Conservation (phyloP, 2,329 filamentous ascomycete genomes). For the Fusarium odoratissimum region DNA sequence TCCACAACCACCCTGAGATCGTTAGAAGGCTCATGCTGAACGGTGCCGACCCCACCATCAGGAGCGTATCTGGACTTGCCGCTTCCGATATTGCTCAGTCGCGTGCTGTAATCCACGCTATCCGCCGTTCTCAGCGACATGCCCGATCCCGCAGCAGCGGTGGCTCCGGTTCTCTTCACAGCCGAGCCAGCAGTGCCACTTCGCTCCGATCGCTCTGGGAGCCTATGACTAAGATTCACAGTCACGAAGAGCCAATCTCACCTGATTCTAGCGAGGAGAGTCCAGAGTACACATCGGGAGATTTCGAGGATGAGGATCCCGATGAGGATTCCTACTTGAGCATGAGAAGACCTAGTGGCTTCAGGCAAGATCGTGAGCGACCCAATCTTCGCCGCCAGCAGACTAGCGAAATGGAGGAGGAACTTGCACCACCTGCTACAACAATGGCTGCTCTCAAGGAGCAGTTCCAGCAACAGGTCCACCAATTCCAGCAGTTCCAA, state of each 20-base stretch:
- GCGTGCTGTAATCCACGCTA: constrained; percentile 70
- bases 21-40: constrained; percentile 78
- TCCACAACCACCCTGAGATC: constrained; percentile 81
- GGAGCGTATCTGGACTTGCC: constrained; percentile 76
- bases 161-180: constrained; percentile 66
- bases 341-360: constrained; percentile 50
- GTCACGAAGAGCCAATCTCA: constrained; percentile 52
- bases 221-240: constrained; percentile 54
- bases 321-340: constrained; percentile 52
- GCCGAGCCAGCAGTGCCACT: constrained; percentile 72
- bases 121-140: constrained; percentile 71
- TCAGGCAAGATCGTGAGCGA: constrained; percentile 49
- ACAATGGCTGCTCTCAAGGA: constrained; percentile 77
- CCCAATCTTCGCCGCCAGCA: constrained; percentile 54
- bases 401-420: constrained; percentile 48
- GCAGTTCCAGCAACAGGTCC: constrained; percentile 77
- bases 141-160: constrained; percentile 77
- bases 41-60: constrained; percentile 77
- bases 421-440: constrained; percentile 65
- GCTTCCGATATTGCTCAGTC: constrained; percentile 78
- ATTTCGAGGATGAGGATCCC: constrained; percentile 57
- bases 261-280: constrained; percentile 57
- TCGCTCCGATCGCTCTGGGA: constrained; percentile 77
- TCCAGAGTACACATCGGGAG: constrained; percentile 59
- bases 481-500: constrained; percentile 70